phyloP scores from a whole-genome alignment of 164 flowering plant species.

The Berberis vulgaris region DNA sequence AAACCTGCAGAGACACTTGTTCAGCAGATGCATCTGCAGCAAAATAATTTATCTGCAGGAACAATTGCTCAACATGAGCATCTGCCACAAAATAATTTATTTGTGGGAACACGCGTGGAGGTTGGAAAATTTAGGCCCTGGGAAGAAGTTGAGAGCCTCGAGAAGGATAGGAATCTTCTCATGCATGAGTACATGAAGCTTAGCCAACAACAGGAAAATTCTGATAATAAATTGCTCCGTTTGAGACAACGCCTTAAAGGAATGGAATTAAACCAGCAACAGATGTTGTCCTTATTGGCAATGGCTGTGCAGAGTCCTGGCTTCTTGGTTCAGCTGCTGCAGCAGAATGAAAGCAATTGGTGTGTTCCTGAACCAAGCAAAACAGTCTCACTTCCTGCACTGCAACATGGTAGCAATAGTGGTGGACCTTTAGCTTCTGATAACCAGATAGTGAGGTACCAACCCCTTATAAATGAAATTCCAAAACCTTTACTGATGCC shows the following conservation, averaged over 20 bases:
- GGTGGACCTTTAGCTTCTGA: conserved; percentile 25
- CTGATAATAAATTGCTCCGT: conserved; percentile 36
- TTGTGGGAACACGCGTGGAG: conserved; percentile 20
- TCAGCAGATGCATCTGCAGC: conserved; percentile 25
- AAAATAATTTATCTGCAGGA: conserved; percentile 16
- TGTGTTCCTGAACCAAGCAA: conserved; percentile 35
- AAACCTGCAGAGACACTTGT: conserved; percentile 13
- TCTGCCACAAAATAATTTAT: conserved; percentile 18
- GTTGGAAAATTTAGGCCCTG: conserved; percentile 22
- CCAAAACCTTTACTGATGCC: conserved; percentile 16
- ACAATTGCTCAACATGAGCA: conserved; percentile 23
- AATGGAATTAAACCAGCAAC: conserved; percentile 76
- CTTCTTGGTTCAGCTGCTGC: conserved; percentile 49
- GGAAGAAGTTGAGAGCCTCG: conserved; percentile 60
- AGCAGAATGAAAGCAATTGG: conserved; percentile 63
- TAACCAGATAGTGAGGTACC: conserved; percentile 46
- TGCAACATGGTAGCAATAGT: conserved; percentile 32
- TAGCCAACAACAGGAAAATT: conserved; percentile 42
- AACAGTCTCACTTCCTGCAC: conserved; percentile 18
- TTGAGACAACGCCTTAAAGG: conserved; percentile 51
- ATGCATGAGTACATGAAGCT: conserved; percentile 60
- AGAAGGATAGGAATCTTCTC: conserved; percentile 47
- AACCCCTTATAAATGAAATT: conserved; percentile 27
- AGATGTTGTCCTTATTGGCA: conserved; percentile 69
- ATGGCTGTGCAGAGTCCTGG: conserved; percentile 75